Conservation (phyloP, 345 rosid species). For the Turritis glabra region DNA sequence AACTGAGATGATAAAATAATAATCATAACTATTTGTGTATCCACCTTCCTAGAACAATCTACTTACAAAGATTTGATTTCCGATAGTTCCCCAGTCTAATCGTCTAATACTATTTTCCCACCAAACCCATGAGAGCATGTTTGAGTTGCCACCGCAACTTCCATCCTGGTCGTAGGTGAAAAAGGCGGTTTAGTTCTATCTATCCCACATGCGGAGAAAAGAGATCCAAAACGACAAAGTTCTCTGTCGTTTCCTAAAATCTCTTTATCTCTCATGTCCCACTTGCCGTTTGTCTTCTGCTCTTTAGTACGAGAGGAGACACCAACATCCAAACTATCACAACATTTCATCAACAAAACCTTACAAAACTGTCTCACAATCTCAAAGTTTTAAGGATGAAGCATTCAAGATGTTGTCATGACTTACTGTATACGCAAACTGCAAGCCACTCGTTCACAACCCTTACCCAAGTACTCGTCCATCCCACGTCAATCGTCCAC, state of each 20-base stretch:
- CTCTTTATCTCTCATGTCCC: constrained; percentile 30
- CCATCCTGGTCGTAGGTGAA: constrained; percentile 8
- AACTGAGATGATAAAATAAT: neutral
- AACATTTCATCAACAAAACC: constrained; percentile 13
- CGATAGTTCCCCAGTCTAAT: neutral
- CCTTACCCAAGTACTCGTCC: constrained; percentile 99
- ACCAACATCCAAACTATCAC: constrained; percentile 92
- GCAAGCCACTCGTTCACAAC: constrained; percentile 94
- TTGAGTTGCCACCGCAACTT: neutral
- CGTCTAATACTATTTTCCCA: constrained; percentile 12
- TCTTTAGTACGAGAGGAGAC: constrained; percentile 64
- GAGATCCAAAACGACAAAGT: neutral
- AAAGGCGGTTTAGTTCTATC: constrained; percentile 9
- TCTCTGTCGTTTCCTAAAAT: constrained; percentile 13
- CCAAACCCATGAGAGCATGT: constrained; percentile 17
- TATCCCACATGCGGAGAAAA: neutral
- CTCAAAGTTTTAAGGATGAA: neutral
- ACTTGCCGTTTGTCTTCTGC: constrained; percentile 48
- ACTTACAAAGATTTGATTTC: constrained; percentile 26
- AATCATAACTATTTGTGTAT: constrained; percentile 21
- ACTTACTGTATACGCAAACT: constrained; percentile 84
- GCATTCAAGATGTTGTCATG: constrained; percentile 7
- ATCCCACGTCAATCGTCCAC: constrained; percentile 98
- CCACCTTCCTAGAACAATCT: constrained; percentile 41
- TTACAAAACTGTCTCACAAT: constrained; percentile 5